Evolutionary conservation across 2,329 filamentous ascomycete genomes (phyloP), one percentile per base, ranked within the genome.

Genomic region (Ophiostoma ips): DNA sequence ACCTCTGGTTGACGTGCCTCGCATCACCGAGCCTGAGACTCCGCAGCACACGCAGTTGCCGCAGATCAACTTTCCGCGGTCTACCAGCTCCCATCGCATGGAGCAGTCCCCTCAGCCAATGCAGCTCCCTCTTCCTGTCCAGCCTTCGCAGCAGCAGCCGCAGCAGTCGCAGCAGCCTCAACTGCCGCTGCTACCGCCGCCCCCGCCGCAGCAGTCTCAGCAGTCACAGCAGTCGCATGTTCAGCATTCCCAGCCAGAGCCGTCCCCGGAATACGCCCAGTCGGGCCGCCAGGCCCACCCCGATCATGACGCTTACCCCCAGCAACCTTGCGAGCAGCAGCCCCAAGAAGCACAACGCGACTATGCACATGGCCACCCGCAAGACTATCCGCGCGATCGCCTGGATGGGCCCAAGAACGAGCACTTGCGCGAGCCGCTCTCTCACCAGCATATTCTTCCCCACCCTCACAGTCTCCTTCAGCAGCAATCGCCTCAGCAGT

Each of bases 1-100:
- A 46, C 75, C 77, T 36, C 63, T 82, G 49, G 76, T 80, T 60
- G 79, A 82, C 48, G 65, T 75, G 28, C 72, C 68, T 46, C 67
- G 77, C 41, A 73, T 69, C 33, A 19, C 50, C 1, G 76, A 81
- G 52, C 68, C 71, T 8, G 76, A 79, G 43, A 69, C 71, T 15
- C 66, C 68, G 53, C 74, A 75, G 49, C 69, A 73, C n/a, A 66
- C 68, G 46, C 66, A 68, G 11, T 62, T 80, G 28, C 75, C 77
- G 5, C 76, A 80, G 51, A 73, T 82, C 58, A 77, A 72, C 53
- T 69, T 78, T 18, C 65, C 76, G 11, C 72, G 73, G 53, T 45
- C 49, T 11, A 47, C 30, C 13, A 55, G 67, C 71, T 44, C 69
- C 67, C 46, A 66, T 70, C 46, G 71, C 69, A n/a, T 71, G 67